A percentile compares a stretch with the other conserved stretches of the same genome.
phyloP scores from a whole-genome alignment of 495 filamentous ascomycete genomes.

The Jackrogersella minutella region DNA sequence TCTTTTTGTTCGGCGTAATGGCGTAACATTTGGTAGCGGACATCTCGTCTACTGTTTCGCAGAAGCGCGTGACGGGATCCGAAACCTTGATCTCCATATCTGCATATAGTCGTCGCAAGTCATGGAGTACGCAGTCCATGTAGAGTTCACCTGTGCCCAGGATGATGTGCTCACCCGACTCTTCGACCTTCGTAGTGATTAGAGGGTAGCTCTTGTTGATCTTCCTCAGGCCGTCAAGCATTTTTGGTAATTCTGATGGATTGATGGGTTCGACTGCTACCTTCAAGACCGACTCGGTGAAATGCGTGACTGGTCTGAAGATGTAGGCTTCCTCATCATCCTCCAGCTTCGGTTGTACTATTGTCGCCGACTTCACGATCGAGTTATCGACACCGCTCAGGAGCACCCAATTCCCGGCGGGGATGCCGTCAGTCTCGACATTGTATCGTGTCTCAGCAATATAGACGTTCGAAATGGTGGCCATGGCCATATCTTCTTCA shows the following conservation, averaged over 20 bases:
- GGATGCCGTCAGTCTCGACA: conserved; percentile 87
- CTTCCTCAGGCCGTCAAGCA: conserved; percentile 95
- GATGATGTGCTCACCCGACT: conserved; percentile 96
- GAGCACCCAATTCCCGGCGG: conserved; percentile 94
- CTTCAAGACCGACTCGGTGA: conserved; percentile 97
- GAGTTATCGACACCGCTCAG: conserved; percentile 95
- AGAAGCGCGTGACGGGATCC: conserved; percentile 96
- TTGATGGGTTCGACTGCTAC: conserved; percentile 98
- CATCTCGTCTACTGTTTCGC: conserved; percentile 97
- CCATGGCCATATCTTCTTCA: conserved; percentile 94
- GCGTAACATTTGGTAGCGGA: conserved; percentile 98
- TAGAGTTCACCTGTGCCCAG: conserved; percentile 96
- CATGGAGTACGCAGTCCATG: conserved; percentile 98
- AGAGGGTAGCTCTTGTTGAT: conserved; percentile 98
- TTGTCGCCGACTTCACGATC: conserved; percentile 96
- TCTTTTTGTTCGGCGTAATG: conserved; percentile 97
- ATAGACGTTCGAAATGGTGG: conserved; percentile 89
- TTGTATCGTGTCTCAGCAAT: conserved; percentile 95
- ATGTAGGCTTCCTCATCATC: conserved; percentile 93
- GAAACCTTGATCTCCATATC: conserved; percentile 99
- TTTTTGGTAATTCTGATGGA: conserved; percentile 97
- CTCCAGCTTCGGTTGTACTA: conserved; percentile 81
- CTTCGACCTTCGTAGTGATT: conserved; percentile 95
- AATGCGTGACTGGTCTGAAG: conserved; percentile 90
- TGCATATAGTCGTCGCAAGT: conserved; percentile 90